Base-by-base conservation (phyloP, 164 flowering plant genomes). In the Piper betle region DNA sequence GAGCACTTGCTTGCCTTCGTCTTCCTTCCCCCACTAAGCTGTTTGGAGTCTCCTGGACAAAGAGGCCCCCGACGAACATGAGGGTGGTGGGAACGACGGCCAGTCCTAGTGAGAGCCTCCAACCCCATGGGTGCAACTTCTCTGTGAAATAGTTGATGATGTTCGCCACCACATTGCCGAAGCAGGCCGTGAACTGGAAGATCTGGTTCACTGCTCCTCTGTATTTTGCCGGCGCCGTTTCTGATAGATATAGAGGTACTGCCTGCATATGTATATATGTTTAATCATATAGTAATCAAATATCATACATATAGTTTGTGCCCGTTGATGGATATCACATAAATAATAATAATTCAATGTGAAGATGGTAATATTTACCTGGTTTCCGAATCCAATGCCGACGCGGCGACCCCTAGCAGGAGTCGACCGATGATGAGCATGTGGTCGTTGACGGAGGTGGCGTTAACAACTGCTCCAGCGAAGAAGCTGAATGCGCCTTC, bases 381-480 rank as follows among this genome's bases (percentile, higher is more conserved):
- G 98, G 68, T 92, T 92, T 0, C 91, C 93, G 57, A 89, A 89
- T 38, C 97, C 97, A 60, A 89, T 87, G 68, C 98, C 97, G 1
- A 79, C 50, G 5, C 97, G 68, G 96, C 97, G 1, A 79, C 50
- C 4, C 97, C 98, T n/a, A 92, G 88, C 4, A 92, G 68, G 57
- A 80, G 70, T 15, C 98, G 70, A 0, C 98, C 96, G 1, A 92
- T 52, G 61, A 92, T 84, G n/a, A 92, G 72, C 97, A 89, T 92
- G 0, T 64, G 18, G 11, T 85, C 74, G 69, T 89, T 82, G 17
- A 69, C 65, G 0, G 98, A 90, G 39, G 69, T 57, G 0, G 96
- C 98, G 59, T 87, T 88, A 13, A 91, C 38, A 18, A 84, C 53
- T 53, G 79, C 88, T 19, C 98, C 98, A 0, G 74, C 0, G 61